phyloP scores from a whole-genome alignment of 2,329 filamentous ascomycete species.

The Trichoderma sp. region DNA sequence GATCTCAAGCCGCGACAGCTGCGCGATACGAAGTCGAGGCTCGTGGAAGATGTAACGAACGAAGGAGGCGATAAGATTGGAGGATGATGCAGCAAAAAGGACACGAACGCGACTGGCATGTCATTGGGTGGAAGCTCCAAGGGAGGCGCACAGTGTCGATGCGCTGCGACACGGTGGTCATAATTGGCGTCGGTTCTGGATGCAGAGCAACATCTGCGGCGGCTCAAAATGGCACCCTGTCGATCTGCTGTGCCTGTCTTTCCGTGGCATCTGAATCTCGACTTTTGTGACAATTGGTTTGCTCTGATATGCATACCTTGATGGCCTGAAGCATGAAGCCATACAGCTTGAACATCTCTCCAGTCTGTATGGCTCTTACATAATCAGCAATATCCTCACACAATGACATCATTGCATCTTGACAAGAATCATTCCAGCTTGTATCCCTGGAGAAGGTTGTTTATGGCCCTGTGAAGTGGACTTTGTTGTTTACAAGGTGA shows the following conservation, averaged over 20 bases:
- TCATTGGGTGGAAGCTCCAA: conserved; percentile 30
- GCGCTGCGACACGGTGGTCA: not conserved
- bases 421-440: not conserved
- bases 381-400: not conserved
- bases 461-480: too few species aligned
- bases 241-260: not conserved
- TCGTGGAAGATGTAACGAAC: not conserved
- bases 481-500: too few species aligned
- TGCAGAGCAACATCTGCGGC: not conserved
- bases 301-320: not conserved
- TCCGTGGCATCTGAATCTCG: not conserved
- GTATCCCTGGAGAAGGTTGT: not conserved
- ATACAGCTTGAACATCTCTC: not conserved
- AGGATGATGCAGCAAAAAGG: conserved; percentile 31
- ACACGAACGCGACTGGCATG: conserved; percentile 35
- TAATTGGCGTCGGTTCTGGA: not conserved
- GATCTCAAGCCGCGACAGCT: not conserved
- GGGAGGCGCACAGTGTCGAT: not conserved
- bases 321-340: not conserved
- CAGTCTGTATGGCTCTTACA: not conserved
- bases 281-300: not conserved
- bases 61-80: conserved; percentile 25
- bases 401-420: conserved; percentile 8
- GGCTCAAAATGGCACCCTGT: conserved; percentile 4
- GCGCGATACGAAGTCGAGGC: conserved; percentile 4